Evolutionary conservation across 1,139 yeast species (phyloP), one percentile per base, ranked within the genome.

Genomic region (Zygoascus sp.): DNA sequence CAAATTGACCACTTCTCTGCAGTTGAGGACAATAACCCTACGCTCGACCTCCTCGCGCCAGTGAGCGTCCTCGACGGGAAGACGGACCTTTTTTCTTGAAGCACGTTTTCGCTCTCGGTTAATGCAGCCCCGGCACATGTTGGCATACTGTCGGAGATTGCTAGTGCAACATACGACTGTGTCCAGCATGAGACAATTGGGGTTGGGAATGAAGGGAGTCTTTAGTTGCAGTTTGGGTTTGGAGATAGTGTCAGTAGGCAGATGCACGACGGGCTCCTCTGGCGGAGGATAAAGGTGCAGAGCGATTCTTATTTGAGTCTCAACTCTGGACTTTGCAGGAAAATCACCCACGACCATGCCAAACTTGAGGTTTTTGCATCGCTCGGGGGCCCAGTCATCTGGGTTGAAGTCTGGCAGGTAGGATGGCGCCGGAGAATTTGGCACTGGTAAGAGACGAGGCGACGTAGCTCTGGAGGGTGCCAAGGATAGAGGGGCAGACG

Each of bases 81-180:
- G 66, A 11, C 87, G 86, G 5, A 79, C 74, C 89, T 79, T 72
- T 95, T 81, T 45, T 17, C 70, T 59, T 15, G 90, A 82, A 1
- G 96, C 96, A 58, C 97, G 76, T 65, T 89, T 87, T 57, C 86
- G 84, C 64, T 89, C 97, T 60, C 97, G 74, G 63, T 85, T 83
- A 59, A 88, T 81, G 70, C 97, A 89, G 56, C 92, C 79, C 17
- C 81, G 65, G 67, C 97, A 89, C 51, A 86, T 87, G 58, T 81
- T 79, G 58, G 92, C 88, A n/a, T 83, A 77, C 45, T 71, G 70
- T 43, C 52, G 52, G 15, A 58, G 56, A 39, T 61, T 61, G 23
- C 62, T 58, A 38, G 63, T 60, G 44, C 71, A 63, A 52, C 67
- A 62, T 61, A 68, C 69, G 10, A 59, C 52, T 1, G 66, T 64